These are phyloP conservation scores for Stylonectria norvegica DNA, from an alignment of 2,329 filamentous ascomycete species.

Conservation along the genomic window DNA sequence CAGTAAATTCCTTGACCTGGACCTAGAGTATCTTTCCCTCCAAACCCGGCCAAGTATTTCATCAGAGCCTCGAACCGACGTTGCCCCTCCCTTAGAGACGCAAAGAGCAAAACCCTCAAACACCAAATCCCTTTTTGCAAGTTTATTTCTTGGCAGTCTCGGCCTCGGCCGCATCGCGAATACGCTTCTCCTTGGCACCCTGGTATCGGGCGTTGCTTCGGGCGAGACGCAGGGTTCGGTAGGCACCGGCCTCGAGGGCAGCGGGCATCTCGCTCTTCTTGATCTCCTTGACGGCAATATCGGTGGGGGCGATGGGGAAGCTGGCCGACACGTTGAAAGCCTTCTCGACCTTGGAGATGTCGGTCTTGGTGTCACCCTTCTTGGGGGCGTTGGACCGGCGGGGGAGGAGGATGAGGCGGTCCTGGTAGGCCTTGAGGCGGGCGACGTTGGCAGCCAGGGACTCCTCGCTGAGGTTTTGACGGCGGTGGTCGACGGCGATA, in stretches of 20 bases:
- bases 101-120: slow-evolving; percentile 43
- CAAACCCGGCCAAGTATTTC: slow-evolving; percentile 35
- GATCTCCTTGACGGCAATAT: slow-evolving; percentile 67
- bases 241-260: slow-evolving; percentile 77
- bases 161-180: slow-evolving; percentile 81
- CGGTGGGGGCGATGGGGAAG: slow-evolving; percentile 71
- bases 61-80: slow-evolving; percentile 37
- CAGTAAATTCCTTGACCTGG: slow-evolving; percentile 41
- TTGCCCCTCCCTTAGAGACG: slow-evolving; percentile 38
- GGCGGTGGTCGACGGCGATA: slow-evolving; percentile 94
- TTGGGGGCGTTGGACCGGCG: slow-evolving; percentile 91
- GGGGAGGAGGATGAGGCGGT: slow-evolving; percentile 95
- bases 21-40: slow-evolving; percentile 40
- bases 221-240: slow-evolving; percentile 77
- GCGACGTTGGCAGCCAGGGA: slow-evolving; percentile 90
- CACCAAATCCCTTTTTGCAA: slow-evolving; percentile 40
- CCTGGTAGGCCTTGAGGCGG: slow-evolving; percentile 96
- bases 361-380: slow-evolving; percentile 88
- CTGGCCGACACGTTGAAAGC: slow-evolving; percentile 45
- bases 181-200: slow-evolving; percentile 90
- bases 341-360: slow-evolving; percentile 64
- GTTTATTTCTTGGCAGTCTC: slow-evolving; percentile 82
- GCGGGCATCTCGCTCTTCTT: slow-evolving; percentile 77
- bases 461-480: slow-evolving; percentile 96
- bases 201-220: slow-evolving; percentile 78